Conservation (phyloP, 306 rosid genomes). For the Lathyrus aphaca region DNA sequence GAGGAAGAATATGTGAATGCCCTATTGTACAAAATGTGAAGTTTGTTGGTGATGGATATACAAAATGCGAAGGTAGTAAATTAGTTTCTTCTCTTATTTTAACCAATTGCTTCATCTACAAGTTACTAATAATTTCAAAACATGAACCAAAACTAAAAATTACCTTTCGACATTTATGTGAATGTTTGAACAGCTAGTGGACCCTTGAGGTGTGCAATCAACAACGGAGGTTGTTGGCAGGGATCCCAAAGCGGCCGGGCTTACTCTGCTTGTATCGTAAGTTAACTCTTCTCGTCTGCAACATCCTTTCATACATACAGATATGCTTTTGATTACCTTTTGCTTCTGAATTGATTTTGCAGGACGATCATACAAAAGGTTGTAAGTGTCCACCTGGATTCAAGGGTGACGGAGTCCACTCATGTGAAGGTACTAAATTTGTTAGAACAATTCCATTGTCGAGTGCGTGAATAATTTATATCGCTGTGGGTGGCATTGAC, state of each 20-base stretch:
- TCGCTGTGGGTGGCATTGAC: neutral
- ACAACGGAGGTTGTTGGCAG: conserved; percentile 98
- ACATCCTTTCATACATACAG: neutral
- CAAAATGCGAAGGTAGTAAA: conserved; percentile 76
- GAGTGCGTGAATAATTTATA: conserved; percentile 12
- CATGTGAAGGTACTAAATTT: conserved; percentile 69
- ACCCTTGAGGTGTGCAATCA: conserved; percentile 73
- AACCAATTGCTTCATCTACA: conserved; percentile 21
- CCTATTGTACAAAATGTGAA: conserved; percentile 80
- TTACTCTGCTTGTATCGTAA: conserved; percentile 91
- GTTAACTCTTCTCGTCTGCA: conserved; percentile 37
- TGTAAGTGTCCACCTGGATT: conserved; percentile 91
- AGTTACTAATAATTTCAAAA: conserved; percentile 4
- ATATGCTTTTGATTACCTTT: conserved; percentile 2
- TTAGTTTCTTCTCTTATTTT: too few species aligned
- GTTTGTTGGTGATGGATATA: conserved; percentile 90
- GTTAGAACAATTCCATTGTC: neutral
- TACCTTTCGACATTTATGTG: neutral
- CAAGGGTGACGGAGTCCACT: conserved; percentile 75
- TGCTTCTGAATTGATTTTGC: conserved; percentile 38
- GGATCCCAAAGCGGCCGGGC: conserved; percentile 53
- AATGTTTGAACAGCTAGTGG: conserved; percentile 63
- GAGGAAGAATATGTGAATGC: conserved; percentile 96
- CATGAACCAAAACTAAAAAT: conserved; percentile 11
- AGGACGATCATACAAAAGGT: conserved; percentile 81